Evolutionary conservation across 805 yeast genomes (phyloP), one percentile per base, ranked within the genome.

Genomic region (Isabelozyma heimii): DNA sequence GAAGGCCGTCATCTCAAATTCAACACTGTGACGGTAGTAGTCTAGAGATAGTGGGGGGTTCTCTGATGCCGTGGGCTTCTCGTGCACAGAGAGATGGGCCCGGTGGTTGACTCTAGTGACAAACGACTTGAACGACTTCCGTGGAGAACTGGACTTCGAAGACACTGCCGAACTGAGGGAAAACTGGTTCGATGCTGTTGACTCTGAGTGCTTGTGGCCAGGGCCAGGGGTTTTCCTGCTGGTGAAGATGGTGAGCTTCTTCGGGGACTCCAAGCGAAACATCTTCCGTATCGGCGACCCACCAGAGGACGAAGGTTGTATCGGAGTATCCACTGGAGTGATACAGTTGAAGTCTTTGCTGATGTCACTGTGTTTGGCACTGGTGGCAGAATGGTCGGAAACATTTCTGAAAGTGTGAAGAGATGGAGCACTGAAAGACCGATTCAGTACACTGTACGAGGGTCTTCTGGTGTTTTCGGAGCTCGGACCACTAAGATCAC

Each of bases 401-500:
- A 51, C 43, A 39, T 67, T 58, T 40, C 76, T 59, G 52, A 61
- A 71, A 4, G 76, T 71, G 49, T 71, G 72, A 41, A 72, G 59
- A 4, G 77, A 70, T 8, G 77, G 77, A 3, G 76, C 77, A 54
- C 74, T 66, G 42, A 55, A 55, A 2, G 73, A 65, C 16, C 70
- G 44, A 48, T 54, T 58, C 65, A 60, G 62, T 10, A 56, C 49
- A 20, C 54, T 42, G 48, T 47, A 54, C 4, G 51, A 49, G 0
- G 53, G 46, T 24, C 40, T 12, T 20, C 45, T 43, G 28, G 51
- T 40, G 33, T 47, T 40, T 9, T 30, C 35, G 35, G 35, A 30
- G 35, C 35, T 30, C 4, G 35, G 35, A 4, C 35, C 35, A 37
- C 53, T 51, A 24, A 66, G 41, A 40, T 67, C 72, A 44, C 69